phyloP scores from a whole-genome alignment of 257 asterid species.

The Solanum gandarillasii region DNA sequence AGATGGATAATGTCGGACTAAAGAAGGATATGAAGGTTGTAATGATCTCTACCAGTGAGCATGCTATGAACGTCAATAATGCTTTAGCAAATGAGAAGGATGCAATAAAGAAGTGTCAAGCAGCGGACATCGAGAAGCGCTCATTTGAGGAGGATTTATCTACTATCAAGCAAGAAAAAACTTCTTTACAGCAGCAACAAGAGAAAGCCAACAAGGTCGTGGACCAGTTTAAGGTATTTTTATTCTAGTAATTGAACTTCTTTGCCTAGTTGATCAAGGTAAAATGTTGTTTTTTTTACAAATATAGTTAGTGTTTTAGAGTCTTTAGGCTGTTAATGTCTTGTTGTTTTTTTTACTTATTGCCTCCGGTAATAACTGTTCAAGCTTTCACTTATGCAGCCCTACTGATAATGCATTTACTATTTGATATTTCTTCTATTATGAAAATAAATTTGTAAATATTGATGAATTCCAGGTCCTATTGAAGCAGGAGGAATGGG shows the following conservation, averaged over 20 bases:
- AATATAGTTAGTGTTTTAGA: not conserved
- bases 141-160: conserved; percentile 28
- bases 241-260: not conserved
- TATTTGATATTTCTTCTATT: not conserved
- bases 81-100: conserved; percentile 47
- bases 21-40: conserved; percentile 35
- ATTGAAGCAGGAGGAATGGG: conserved; percentile 50
- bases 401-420: not conserved
- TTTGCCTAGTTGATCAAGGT: not conserved
- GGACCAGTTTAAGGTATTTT: conserved; percentile 57
- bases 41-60: conserved; percentile 8
- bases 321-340: not conserved
- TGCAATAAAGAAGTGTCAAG: conserved; percentile 32
- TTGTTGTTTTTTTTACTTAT: not conserved
- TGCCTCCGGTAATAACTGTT: not conserved
- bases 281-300: not conserved
- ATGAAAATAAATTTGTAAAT: not conserved
- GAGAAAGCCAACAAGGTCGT: conserved; percentile 32
- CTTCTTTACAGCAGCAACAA: conserved; percentile 16
- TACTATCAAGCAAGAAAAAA: conserved; percentile 11
- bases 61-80: conserved; percentile 26
- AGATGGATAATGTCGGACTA: conserved; percentile 32
- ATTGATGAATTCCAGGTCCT: conserved; percentile 30
- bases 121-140: conserved; percentile 29
- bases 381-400: not conserved